phyloP scores from a whole-genome alignment of 179 eudicot species.

The Silene noctiflora region DNA sequence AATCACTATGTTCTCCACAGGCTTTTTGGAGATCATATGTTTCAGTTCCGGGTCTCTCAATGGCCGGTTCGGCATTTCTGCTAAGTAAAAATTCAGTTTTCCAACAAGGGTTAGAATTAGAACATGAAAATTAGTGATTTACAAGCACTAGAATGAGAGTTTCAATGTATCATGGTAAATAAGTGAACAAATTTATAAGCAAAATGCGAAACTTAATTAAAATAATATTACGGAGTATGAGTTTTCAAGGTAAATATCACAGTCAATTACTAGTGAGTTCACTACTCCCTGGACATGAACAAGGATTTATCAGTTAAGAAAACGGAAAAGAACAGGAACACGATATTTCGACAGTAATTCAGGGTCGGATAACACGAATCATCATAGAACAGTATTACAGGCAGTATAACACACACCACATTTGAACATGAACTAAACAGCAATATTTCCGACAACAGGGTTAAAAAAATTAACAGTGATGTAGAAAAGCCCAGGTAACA shows the following conservation, averaged over 20 bases:
- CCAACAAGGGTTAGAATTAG: neutral
- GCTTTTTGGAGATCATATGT: slow-evolving; percentile 58
- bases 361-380: neutral
- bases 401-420: neutral
- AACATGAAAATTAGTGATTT: neutral
- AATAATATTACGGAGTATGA: neutral
- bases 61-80: slow-evolving; percentile 57
- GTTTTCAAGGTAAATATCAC: slow-evolving; percentile 19
- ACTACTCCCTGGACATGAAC: slow-evolving; percentile 10
- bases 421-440: slow-evolving; percentile 11
- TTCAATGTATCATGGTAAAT: neutral
- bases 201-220: too few relatives aligned
- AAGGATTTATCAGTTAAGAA: neutral
- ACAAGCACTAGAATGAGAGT: slow-evolving; percentile 5
- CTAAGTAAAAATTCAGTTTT: neutral
- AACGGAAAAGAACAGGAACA: slow-evolving; percentile 13
- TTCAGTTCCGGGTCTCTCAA: slow-evolving; percentile 53
- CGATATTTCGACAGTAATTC: slow-evolving; percentile 23
- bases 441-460: neutral
- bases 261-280: slow-evolving; percentile 8
- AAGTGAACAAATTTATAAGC: neutral
- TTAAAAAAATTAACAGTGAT: slow-evolving; percentile 8
- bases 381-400: slow-evolving; percentile 1
- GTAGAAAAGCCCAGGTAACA: slow-evolving; percentile 23
- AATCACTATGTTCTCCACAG: slow-evolving; percentile 36